Percentiles rank a stretch among this genome's conserved stretches.
Conservation (phyloP, 805 yeast genomes). For the Metschnikowia kunwiensis region DNA sequence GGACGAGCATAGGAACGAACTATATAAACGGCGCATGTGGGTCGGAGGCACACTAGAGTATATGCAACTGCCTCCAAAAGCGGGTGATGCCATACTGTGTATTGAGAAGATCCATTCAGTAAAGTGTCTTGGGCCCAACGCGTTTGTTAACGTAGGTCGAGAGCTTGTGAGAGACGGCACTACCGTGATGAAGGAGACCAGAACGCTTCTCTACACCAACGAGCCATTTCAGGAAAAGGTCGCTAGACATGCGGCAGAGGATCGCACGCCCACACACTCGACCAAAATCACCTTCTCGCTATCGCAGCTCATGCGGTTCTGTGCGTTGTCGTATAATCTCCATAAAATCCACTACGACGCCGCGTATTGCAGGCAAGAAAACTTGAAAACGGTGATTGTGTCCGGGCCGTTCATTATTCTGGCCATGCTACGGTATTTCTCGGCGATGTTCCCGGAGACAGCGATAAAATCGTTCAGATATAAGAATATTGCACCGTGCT, state of each 20-base stretch:
- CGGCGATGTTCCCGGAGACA: conserved; percentile 12
- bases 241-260: not conserved
- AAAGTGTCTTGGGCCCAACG: conserved; percentile 32
- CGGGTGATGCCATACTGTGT: conserved; percentile 44
- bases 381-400: conserved; percentile 57
- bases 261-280: not conserved
- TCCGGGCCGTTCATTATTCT: conserved; percentile 83
- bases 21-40: conserved; percentile 73
- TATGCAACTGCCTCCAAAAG: conserved; percentile 29
- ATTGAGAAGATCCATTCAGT: conserved; percentile 49
- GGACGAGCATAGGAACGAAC: conserved; percentile 16
- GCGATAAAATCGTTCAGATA: conserved; percentile 40
- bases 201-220: conserved; percentile 63
- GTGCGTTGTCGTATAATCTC: conserved; percentile 76
- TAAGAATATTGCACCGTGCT: conserved; percentile 49
- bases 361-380: conserved; percentile 55
- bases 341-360: conserved; percentile 79
- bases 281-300: conserved; percentile 30
- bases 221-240: conserved; percentile 21
- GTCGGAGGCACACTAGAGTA: conserved; percentile 57
- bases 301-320: conserved; percentile 55
- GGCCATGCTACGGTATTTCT: conserved; percentile 51
- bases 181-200: conserved; percentile 44
- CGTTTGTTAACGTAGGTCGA: conserved; percentile 57
- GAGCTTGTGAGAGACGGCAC: conserved; percentile 31